Base-by-base conservation (phyloP, 2,329 filamentous ascomycete genomes). In the Diaporthe ampelina region DNA sequence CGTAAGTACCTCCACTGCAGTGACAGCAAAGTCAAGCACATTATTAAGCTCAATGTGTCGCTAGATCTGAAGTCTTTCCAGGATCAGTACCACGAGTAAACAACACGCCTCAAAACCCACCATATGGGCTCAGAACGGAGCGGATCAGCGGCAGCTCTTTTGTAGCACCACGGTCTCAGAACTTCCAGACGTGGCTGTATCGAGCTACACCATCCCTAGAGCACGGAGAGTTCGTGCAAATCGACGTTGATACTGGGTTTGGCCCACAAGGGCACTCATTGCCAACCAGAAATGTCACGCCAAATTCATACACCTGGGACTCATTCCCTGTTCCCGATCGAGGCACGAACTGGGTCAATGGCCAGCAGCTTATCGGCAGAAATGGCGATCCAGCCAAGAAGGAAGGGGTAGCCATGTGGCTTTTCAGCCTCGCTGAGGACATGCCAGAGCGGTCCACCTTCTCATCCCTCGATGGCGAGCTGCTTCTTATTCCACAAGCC, bases 371-470 rank as follows among this genome's bases (percentile, higher is more conserved):
- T 37, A 86, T 94, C 19, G 92, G 91, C 2, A 92, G 92, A 11
- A 91, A 92, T 0, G 93, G 93, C 29, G 91, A 94, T 78, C 91
- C 92, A 0, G 91, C 90, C 0, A 89, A 92, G 83, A 94, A 94
- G 80, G 85, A 86, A 3, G 93, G 93, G 0, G 77, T 94, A 29
- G 92, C 91, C 9, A 93, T 94, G 67, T 88, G 91, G 80, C 89
- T 94, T 75, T 94, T 91, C 79, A 91, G 91, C 2, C 91, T 91
- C 2, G 92, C 91, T 32, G 92, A 91, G 78, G 88, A 90, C 78
- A 94, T 94, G 93, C 85, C 85, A 35, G 83, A 86, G 26, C 89
- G 90, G 59, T 87, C 91, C 76, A 92, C 92, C 0, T 94, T 94
- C 81, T 94, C 94, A 83, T 93, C 90, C 21, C 91, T 92, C 0